These are phyloP conservation scores for Umbelopsis sp. DNA, from an alignment of 192 early-diverging fungal genomes.

Conservation along the genomic window DNA sequence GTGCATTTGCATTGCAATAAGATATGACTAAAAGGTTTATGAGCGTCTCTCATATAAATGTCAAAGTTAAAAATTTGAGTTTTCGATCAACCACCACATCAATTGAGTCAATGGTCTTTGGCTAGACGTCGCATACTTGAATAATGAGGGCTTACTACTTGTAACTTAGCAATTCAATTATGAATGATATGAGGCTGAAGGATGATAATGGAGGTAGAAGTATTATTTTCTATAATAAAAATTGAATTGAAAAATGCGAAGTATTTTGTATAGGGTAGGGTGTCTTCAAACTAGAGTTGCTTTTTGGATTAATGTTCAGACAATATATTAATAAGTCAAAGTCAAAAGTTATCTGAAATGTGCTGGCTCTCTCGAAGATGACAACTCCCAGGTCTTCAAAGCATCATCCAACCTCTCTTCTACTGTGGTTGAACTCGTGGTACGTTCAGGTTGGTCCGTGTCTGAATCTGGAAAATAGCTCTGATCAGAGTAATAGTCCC, in stretches of 20 bases:
- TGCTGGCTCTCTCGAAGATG: neutral
- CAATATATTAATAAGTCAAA: no score
- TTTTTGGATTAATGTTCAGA: no score
- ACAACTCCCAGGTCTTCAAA: constrained; percentile 1
- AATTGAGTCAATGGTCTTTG: no score
- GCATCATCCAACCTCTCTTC: constrained; percentile 28
- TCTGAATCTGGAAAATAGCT: constrained; percentile 14
- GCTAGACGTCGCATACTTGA: no score
- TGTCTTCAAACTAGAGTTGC: neutral
- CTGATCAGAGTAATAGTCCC: constrained; percentile 13
- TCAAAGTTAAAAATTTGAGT: no score
- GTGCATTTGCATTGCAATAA: no score
- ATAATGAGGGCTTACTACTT: no score
- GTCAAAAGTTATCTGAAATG: neutral
- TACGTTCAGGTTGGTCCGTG: neutral
- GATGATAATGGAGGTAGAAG: neutral
- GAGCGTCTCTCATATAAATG: no score
- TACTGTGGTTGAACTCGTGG: neutral
- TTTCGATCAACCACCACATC: no score
- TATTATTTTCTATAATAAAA: constrained; percentile 2
- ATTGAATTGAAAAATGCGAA: neutral
- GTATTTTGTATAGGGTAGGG: neutral
- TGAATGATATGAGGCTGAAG: neutral
- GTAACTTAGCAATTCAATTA: no score
- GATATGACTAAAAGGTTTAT: no score